phyloP scores from a whole-genome alignment of 805 yeast species.

The Pichia kluyveri region DNA sequence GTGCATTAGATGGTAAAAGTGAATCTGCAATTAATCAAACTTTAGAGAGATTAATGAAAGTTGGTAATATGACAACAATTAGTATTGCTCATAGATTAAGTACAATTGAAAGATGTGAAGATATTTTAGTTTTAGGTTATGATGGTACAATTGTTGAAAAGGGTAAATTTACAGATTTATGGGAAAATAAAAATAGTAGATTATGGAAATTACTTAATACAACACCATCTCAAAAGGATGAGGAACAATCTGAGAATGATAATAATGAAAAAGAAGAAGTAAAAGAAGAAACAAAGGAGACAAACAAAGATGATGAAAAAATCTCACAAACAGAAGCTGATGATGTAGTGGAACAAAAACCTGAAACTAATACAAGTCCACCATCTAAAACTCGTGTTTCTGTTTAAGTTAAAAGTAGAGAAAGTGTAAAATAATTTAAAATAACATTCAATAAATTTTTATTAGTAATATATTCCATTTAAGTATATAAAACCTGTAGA shows the following conservation, averaged over 20 bases:
- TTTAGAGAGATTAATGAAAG: slow-evolving; percentile 41
- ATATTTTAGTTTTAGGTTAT: slow-evolving; percentile 72
- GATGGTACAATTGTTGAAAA: slow-evolving; percentile 73
- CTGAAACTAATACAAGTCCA: neutral
- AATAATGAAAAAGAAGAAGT: neutral
- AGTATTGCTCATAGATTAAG: slow-evolving; percentile 89
- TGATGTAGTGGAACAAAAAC: neutral
- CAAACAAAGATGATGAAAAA: neutral
- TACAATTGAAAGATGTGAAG: slow-evolving; percentile 75
- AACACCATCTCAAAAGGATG: slow-evolving; percentile 10
- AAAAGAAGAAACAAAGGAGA: neutral
- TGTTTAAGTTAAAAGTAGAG: neutral
- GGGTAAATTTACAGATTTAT: slow-evolving; percentile 55
- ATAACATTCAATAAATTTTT: too few relatives aligned
- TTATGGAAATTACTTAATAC: slow-evolving; percentile 25
- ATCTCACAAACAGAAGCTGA: neutral
- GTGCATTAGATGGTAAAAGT: slow-evolving; percentile 83
- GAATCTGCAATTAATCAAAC: slow-evolving; percentile 80
- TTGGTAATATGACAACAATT: slow-evolving; percentile 51
- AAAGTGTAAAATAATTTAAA: too few relatives aligned
- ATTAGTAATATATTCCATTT: too few relatives aligned
- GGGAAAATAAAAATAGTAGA: slow-evolving; percentile 29
- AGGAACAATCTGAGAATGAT: slow-evolving; percentile 1
- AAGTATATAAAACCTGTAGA: too few relatives aligned
- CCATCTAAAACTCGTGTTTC: neutral